phyloP scores from a whole-genome alignment of 768 basidiomycete genomes.

The Favolaschia claudopus region DNA sequence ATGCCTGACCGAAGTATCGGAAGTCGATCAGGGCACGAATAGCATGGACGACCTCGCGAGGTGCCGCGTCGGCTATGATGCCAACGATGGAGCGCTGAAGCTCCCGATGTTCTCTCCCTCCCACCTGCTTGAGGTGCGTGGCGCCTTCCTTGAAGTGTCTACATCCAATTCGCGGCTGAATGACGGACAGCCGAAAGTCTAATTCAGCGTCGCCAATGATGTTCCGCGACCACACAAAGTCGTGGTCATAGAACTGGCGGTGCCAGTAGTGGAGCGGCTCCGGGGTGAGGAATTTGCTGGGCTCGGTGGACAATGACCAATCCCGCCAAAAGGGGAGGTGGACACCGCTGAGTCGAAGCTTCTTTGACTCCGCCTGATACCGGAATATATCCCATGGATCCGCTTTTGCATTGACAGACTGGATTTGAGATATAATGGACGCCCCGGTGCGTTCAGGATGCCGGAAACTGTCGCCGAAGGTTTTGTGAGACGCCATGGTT shows the following conservation, averaged over 20 bases:
- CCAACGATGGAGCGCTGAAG: slow-evolving; percentile 44
- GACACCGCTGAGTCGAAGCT: slow-evolving; percentile 4
- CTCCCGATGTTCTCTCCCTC: slow-evolving; percentile 47
- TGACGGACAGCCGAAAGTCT: slow-evolving; percentile 44
- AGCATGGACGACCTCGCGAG: slow-evolving; percentile 37
- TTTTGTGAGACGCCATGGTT: slow-evolving; percentile 4
- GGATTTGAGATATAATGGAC: slow-evolving; percentile 9
- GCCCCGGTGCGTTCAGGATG: neutral
- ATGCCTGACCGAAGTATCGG: slow-evolving; percentile 42
- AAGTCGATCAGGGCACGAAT: slow-evolving; percentile 47
- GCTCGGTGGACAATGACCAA: slow-evolving; percentile 40
- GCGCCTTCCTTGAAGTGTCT: slow-evolving; percentile 49
- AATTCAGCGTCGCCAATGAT: slow-evolving; percentile 40
- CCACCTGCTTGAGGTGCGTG: slow-evolving; percentile 48
- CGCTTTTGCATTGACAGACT: neutral
- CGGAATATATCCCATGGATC: slow-evolving; percentile 18
- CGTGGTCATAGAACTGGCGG: slow-evolving; percentile 47
- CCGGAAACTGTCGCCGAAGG: slow-evolving; percentile 18
- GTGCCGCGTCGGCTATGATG: slow-evolving; percentile 42
- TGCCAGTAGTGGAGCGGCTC: slow-evolving; percentile 50
- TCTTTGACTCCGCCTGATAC: slow-evolving; percentile 5
- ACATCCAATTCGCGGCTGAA: slow-evolving; percentile 44
- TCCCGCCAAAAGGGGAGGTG: slow-evolving; percentile 45
- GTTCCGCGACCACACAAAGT: slow-evolving; percentile 45
- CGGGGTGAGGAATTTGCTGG: slow-evolving; percentile 40